phyloP scores from a whole-genome alignment of 495 filamentous ascomycete genomes.

The Delitschia confertaspora region DNA sequence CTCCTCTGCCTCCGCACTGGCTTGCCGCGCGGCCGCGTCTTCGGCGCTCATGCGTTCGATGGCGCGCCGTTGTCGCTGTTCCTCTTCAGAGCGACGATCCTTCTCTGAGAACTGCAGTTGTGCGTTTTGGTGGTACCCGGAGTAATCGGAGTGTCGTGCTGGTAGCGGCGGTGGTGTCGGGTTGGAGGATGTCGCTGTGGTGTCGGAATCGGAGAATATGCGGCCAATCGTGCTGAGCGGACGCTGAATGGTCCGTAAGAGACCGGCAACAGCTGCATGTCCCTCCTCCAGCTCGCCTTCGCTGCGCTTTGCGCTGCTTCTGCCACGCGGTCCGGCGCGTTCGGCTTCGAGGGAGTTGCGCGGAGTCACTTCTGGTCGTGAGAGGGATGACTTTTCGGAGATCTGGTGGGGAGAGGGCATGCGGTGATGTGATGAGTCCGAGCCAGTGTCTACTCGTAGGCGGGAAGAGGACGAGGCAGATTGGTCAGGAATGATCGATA shows the following conservation, averaged over 20 bases:
- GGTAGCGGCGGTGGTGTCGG: slow-evolving; percentile 40
- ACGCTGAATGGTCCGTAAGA: slow-evolving; percentile 83
- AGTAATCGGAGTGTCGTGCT: slow-evolving; percentile 39
- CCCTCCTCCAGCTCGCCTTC: slow-evolving; percentile 44
- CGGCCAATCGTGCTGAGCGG: slow-evolving; percentile 92
- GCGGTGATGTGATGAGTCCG: slow-evolving; percentile 26
- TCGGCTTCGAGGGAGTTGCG: slow-evolving; percentile 51
- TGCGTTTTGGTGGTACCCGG: background rate
- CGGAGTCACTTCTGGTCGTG: slow-evolving; percentile 45
- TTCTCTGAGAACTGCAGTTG: slow-evolving; percentile 17
- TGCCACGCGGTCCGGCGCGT: slow-evolving; percentile 41
- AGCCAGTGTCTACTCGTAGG: slow-evolving; percentile 36
- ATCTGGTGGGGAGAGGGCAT: slow-evolving; percentile 33
- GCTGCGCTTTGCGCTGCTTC: slow-evolving; percentile 41
- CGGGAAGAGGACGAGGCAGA: slow-evolving; percentile 5
- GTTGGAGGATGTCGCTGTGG: slow-evolving; percentile 1
- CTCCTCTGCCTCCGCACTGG: slow-evolving; percentile 85
- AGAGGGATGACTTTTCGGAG: slow-evolving; percentile 54
- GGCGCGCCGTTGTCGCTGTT: slow-evolving; percentile 10
- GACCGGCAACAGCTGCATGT: slow-evolving; percentile 69
- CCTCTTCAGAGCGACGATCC: slow-evolving; percentile 9
- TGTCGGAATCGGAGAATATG: slow-evolving; percentile 80
- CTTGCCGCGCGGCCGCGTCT: slow-evolving; percentile 88
- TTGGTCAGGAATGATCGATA: slow-evolving; percentile 14
- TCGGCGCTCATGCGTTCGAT: slow-evolving; percentile 55